Percentiles rank a stretch among this genome's conserved stretches.
Evolutionary conservation across 768 basidiomycete genomes (phyloP).

Genomic region (Leucosporidium yakuticum): DNA sequence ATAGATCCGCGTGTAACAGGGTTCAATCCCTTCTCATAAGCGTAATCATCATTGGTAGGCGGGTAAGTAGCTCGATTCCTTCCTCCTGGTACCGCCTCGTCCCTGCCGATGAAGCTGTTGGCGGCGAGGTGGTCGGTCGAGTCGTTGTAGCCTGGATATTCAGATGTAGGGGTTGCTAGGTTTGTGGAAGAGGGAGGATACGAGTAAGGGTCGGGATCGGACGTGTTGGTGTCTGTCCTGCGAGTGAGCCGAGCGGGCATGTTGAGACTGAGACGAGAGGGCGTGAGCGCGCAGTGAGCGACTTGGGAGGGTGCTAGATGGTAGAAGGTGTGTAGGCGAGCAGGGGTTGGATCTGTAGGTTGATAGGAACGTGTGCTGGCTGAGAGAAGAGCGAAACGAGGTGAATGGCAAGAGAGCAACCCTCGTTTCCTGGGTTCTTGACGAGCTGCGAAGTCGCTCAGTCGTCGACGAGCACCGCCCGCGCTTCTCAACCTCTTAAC

Average conservation of each 20-base stretch:
- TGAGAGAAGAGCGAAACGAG: too few species aligned
- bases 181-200: background rate
- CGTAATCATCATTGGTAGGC: background rate
- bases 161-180: background rate
- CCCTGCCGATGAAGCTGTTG: constrained; percentile 1
- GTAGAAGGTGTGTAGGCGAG: too few species aligned
- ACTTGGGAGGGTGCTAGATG: background rate
- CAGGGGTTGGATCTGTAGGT: too few species aligned
- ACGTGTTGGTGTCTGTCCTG: too few species aligned
- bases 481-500: background rate
- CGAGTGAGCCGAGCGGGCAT: too few species aligned
- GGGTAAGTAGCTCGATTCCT: constrained; percentile 6
- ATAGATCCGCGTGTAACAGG: constrained; percentile 31
- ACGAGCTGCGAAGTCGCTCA: too few species aligned
- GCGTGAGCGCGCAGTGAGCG: background rate
- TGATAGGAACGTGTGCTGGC: too few species aligned
- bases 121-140: background rate
- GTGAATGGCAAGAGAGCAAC: too few species aligned
- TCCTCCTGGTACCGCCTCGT: background rate
- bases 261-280: background rate
- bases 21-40: constrained; percentile 10
- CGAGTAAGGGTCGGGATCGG: background rate
- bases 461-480: background rate
- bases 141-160: background rate
- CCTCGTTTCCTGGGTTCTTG: too few species aligned